Evolutionary conservation across 2,329 filamentous ascomycete species (phyloP).

Genomic region (Penicillium freii): DNA sequence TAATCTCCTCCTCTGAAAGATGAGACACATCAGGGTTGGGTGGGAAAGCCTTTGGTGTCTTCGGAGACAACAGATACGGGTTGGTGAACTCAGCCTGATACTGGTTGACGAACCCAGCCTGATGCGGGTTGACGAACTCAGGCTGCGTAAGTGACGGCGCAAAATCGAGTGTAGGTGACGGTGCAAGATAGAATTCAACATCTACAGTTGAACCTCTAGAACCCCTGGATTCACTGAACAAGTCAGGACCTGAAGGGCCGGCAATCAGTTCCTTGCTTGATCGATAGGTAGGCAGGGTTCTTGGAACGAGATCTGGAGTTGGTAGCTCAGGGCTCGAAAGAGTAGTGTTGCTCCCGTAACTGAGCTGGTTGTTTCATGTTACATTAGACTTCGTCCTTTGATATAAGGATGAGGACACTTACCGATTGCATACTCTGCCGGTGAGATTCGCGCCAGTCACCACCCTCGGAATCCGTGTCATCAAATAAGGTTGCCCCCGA

Average conservation of each 20-base stretch:
- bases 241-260: slow-evolving; percentile 83
- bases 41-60: slow-evolving; percentile 57
- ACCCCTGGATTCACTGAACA: slow-evolving; percentile 65
- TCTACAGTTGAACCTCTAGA: slow-evolving; percentile 21
- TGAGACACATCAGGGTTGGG: slow-evolving; percentile 29
- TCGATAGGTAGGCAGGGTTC: slow-evolving; percentile 60
- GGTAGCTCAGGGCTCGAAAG: slow-evolving; percentile 73
- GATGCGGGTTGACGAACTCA: not conserved
- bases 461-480: slow-evolving; percentile 38
- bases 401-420: slow-evolving; percentile 2
- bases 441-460: slow-evolving; percentile 51
- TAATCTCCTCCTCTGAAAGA: slow-evolving; percentile 22
- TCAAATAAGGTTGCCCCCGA: slow-evolving; percentile 38
- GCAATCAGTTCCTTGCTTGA: slow-evolving; percentile 59
- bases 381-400: not conserved
- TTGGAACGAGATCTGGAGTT: slow-evolving; percentile 68
- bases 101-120: not conserved
- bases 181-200: slow-evolving; percentile 21
- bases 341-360: slow-evolving; percentile 72
- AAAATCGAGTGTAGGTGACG: slow-evolving; percentile 10
- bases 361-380: slow-evolving; percentile 19
- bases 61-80: slow-evolving; percentile 9
- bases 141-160: not conserved
- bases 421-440: slow-evolving; percentile 52
- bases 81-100: not conserved